Conservation (phyloP, 306 rosid species). For the Cicer bijugum region DNA sequence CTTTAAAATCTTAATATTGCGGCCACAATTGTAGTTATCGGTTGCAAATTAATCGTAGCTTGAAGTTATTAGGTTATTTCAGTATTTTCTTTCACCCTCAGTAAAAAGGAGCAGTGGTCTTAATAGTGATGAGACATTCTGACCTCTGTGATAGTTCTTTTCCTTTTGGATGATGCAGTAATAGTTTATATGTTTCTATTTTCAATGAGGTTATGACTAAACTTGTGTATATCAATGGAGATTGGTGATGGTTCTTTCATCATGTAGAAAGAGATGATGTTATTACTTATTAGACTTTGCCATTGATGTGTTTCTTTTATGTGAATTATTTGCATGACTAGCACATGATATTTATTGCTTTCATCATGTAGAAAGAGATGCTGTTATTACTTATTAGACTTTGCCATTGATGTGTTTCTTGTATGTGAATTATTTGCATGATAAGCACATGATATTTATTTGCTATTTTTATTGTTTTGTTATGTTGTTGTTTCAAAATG, state of each 20-base stretch:
- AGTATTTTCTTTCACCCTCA: not conserved
- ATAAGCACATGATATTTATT: too few relatives aligned
- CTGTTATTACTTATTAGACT: too few relatives aligned
- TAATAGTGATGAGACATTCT: not conserved
- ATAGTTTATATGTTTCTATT: not conserved
- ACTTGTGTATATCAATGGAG: not conserved
- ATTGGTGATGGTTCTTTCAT: constrained; percentile 8
- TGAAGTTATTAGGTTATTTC: not conserved
- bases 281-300: not conserved
- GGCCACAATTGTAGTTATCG: not conserved
- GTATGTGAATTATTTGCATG: too few relatives aligned
- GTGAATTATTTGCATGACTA: too few relatives aligned
- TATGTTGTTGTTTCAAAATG: too few relatives aligned
- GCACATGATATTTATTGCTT: too few relatives aligned
- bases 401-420: too few relatives aligned
- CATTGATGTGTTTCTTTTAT: too few relatives aligned
- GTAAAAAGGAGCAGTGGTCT: not conserved
- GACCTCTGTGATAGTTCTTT: not conserved
- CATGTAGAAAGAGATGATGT: not conserved
- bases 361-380: too few relatives aligned
- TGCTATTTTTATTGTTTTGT: too few relatives aligned
- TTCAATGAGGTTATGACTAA: constrained; percentile 6
- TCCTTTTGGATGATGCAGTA: not conserved
- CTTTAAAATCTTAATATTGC: not conserved
- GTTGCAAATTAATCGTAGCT: not conserved